These are phyloP conservation scores for Lachnellula hyalina DNA, from an alignment of 2,329 filamentous ascomycete species.

Conservation along the genomic window DNA sequence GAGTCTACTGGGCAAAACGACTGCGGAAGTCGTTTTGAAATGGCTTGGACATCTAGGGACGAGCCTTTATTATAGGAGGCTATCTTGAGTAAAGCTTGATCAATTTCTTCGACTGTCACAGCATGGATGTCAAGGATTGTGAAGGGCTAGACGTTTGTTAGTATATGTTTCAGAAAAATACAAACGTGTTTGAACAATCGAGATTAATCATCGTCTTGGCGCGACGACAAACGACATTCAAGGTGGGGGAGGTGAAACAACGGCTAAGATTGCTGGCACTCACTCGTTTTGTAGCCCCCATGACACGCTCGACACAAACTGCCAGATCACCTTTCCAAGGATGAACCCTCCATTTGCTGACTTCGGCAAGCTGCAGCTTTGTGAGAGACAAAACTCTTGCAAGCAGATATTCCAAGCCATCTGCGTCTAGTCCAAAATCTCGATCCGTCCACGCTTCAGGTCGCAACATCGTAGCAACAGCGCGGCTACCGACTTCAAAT, in stretches of 20 bases:
- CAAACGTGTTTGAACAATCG: too few relatives aligned
- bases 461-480: slow-evolving; percentile 69
- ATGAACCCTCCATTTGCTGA: slow-evolving; percentile 54
- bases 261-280: slow-evolving; percentile 3
- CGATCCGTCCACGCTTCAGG: slow-evolving; percentile 73
- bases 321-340: slow-evolving; percentile 61
- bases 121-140: slow-evolving; percentile 17
- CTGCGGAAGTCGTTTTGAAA: background rate
- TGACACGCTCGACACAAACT: slow-evolving; percentile 37
- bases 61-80: slow-evolving; percentile 69
- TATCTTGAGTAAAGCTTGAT: slow-evolving; percentile 57
- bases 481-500: slow-evolving; percentile 50
- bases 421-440: slow-evolving; percentile 65
- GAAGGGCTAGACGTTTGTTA: background rate
- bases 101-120: slow-evolving; percentile 68
- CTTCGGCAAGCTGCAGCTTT: slow-evolving; percentile 51
- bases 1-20: slow-evolving; percentile 31
- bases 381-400: slow-evolving; percentile 62
- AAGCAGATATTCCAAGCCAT: slow-evolving; percentile 60
- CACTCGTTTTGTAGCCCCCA: slow-evolving; percentile 18
- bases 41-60: slow-evolving; percentile 51
- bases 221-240: slow-evolving; percentile 5
- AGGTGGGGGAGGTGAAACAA: background rate
- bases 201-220: too few relatives aligned
- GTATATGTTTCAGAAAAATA: background rate